Percentiles rank a stretch among this genome's conserved stretches.
Conservation (phyloP, 2,329 filamentous ascomycete genomes). For the Penicillium fuscoglaucum region DNA sequence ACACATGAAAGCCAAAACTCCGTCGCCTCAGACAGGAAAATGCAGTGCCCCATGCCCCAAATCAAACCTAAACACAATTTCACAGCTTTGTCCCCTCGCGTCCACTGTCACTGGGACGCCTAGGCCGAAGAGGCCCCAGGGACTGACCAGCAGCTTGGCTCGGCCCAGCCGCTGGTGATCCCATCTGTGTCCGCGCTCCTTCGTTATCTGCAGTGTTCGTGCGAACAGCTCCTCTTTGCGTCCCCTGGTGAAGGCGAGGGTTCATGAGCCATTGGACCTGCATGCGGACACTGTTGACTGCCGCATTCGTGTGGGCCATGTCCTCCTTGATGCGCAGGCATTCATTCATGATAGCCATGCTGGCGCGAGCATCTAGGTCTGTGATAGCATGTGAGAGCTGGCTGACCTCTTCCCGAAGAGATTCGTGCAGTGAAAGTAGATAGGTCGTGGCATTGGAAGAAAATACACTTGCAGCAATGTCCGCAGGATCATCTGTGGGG, state of each 20-base stretch:
- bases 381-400: conserved; percentile 56
- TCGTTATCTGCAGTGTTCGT: conserved; percentile 17
- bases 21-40: not conserved
- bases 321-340: conserved; percentile 62
- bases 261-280: conserved; percentile 65
- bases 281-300: conserved; percentile 58
- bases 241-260: conserved; percentile 52
- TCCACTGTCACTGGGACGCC: conserved; percentile 43
- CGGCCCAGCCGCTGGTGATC: conserved; percentile 27
- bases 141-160: conserved; percentile 27
- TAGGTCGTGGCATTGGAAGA: conserved; percentile 54
- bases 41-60: not conserved
- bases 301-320: conserved; percentile 61
- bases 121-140: conserved; percentile 28
- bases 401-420: conserved; percentile 59
- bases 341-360: conserved; percentile 64
- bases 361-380: conserved; percentile 61
- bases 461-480: conserved; percentile 28
- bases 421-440: conserved; percentile 61
- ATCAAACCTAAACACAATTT: not conserved
- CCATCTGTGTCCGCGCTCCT: conserved; percentile 20
- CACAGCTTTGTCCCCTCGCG: conserved; percentile 45
- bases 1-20: not conserved
- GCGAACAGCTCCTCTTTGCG: conserved; percentile 28
- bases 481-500: conserved; percentile 17